These are phyloP conservation scores for Monascus purpureus DNA, from an alignment of 495 filamentous ascomycete genomes.

Conservation along the genomic window DNA sequence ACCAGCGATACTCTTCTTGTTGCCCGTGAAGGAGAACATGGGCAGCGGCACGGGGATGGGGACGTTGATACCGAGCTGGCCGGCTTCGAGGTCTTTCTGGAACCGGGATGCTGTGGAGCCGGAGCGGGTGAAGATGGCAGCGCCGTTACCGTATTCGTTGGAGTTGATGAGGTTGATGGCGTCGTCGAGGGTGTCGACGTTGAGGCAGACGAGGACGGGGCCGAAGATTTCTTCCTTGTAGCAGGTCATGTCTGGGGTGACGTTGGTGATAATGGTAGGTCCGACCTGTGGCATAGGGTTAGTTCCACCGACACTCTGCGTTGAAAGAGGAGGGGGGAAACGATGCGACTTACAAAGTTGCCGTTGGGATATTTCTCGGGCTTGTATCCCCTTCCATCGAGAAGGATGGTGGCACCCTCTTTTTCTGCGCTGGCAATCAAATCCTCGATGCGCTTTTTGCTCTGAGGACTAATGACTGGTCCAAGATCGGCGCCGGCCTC, in stretches of 20 bases:
- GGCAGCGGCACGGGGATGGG: conserved; percentile 79
- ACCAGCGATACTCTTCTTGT: conserved; percentile 91
- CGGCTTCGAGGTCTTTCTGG: conserved; percentile 49
- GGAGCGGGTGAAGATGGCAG: conserved; percentile 52
- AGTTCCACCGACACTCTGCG: neutral
- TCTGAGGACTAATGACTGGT: conserved; percentile 91
- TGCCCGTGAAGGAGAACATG: conserved; percentile 97
- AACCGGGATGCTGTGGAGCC: conserved; percentile 48
- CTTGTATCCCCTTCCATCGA: conserved; percentile 86
- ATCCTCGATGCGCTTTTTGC: conserved; percentile 76
- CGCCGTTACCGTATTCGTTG: conserved; percentile 60
- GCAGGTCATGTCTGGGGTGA: conserved; percentile 83
- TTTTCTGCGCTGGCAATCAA: conserved; percentile 80
- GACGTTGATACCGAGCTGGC: conserved; percentile 46
- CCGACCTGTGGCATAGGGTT: conserved; percentile 39
- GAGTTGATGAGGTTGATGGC: conserved; percentile 51
- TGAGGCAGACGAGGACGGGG: conserved; percentile 76
- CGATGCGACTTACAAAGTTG: conserved; percentile 57
- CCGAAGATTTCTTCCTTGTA: conserved; percentile 97
- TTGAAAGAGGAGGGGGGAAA: conserved; percentile 1
- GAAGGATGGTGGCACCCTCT: conserved; percentile 84
- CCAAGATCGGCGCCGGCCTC: conserved; percentile 88
- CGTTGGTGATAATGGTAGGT: conserved; percentile 89
- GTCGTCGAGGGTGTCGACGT: conserved; percentile 72
- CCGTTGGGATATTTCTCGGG: conserved; percentile 90